Evolutionary conservation across 2,329 filamentous ascomycete genomes (phyloP), one percentile per base, ranked within the genome.

Genomic region (Leptoxyphium fumago): DNA sequence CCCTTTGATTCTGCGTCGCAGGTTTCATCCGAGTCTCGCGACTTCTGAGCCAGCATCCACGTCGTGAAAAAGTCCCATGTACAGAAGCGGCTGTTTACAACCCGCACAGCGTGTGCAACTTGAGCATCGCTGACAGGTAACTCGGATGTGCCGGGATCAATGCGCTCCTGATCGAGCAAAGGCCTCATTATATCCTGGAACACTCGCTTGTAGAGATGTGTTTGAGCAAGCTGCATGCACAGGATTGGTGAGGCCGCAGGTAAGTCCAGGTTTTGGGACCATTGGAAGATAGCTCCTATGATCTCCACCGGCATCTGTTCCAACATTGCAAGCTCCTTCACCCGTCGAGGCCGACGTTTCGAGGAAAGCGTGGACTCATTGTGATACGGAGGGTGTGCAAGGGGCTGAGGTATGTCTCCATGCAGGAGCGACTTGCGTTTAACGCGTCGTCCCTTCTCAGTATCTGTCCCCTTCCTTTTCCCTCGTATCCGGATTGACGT

Each of bases 281-380:
- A 50, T 10, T 55, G 48, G 40, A 62, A 63, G 30, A 63, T 61
- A 15, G 50, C 44, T 42, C 62, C 58, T 29, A 62, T 39, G 11
- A 63, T 52, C 43, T 63, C 61, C 6, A 53, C 52, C n/a, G 61
- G 61, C 17, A 62, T 44, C 36, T 54, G 47, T 41, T 63, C 60
- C 29, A 63, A 46, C n/a, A 43, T 39, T 40, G 58, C 52, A 18
- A 57, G 40, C 1, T 46, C 43, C 29, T 29, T 39, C 15, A 38
- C 29, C 30, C 29, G 45, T 34, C 34, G 50, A 44, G 34, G 48
- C 29, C 47, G 50, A 38, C 52, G 50, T 9, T 38, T 36, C 26
- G 21, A 3, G 3, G 21, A 7, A 3, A 26, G 7, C 21, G 4
- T 7, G 21, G 21, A 4, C 21, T 26, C 21, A 26, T 26, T 7